Evolutionary conservation across 2,329 filamentous ascomycete species (phyloP), one percentile per base, ranked within the genome.

Genomic region (Xylaria sp.): DNA sequence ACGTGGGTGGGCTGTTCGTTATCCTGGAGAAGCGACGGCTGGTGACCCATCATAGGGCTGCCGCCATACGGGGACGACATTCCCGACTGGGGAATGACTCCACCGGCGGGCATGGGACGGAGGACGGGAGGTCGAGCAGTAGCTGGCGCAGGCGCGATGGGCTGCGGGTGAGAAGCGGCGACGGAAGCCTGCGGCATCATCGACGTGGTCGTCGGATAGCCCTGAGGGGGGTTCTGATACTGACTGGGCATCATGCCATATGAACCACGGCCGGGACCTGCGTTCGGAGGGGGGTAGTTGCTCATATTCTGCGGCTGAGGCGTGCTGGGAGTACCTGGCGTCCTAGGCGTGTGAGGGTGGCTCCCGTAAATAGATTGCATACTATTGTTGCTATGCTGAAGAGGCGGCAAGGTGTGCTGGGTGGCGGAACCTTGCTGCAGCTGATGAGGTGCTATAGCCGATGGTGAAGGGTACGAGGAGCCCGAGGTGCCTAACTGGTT

Each of bases 1-100:
- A 97, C 95, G 77, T 97, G 95, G 36, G 93, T 96, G 18, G 92
- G 93, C 75, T 90, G 89, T 13, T 90, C 88, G 39, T 80, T 81
- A 56, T 88, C 88, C 67, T 83, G 84, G 67, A 87, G 79, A 74
- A 87, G 86, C 73, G 83, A 82, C 73, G 83, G 84, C 77, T 83
- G 87, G 52, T 80, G 76, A 63, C 84, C 82, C 85, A 90, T 88
- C 73, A 87, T 80, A 7, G 80, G 82, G 68, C 82, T 82, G 69
- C 86, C 86, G 61, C 85, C 87, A 75, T 91, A 92, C 7, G 89
- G 87, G 41, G 87, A 88, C 20, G 81, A 81, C 75, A 89, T 83
- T 43, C 85, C 85, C 9, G 83, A 82, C 78, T 89, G 86, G 30
- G 85, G 83, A 81, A 88, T 87, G 66, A 90, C 82, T 56, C 87